phyloP scores from a whole-genome alignment of 257 asterid genomes.

The Osmanthus fragrans region DNA sequence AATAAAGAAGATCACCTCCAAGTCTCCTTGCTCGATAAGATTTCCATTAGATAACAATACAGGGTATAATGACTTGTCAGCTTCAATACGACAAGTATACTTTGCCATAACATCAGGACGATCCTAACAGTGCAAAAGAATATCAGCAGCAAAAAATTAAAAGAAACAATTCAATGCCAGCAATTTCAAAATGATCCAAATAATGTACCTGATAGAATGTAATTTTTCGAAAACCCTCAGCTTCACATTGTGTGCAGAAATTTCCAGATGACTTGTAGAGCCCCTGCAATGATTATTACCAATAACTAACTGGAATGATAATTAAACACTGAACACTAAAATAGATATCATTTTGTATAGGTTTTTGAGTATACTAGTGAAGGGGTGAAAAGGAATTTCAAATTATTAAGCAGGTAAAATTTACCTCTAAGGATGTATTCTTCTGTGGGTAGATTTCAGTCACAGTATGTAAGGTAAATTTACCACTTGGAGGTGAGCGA shows the following conservation, averaged over 20 bases:
- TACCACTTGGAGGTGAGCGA: slow-evolving; percentile 70
- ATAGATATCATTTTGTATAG: background rate
- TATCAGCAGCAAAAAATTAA: slow-evolving; percentile 18
- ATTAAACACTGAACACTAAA: background rate
- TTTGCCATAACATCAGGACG: slow-evolving; percentile 97
- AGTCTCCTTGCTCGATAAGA: slow-evolving; percentile 79
- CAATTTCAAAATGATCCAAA: slow-evolving; percentile 2
- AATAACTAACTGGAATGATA: slow-evolving; percentile 15
- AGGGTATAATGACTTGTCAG: slow-evolving; percentile 86
- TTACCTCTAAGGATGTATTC: slow-evolving; percentile 90
- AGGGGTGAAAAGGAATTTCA: background rate
- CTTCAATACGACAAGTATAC: slow-evolving; percentile 92
- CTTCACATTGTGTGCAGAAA: slow-evolving; percentile 98
- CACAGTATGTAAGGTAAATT: slow-evolving; percentile 69
- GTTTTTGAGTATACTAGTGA: background rate
- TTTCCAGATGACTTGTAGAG: slow-evolving; percentile 90
- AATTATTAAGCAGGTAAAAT: background rate
- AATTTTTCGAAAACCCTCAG: slow-evolving; percentile 93
- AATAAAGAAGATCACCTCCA: slow-evolving; percentile 53
- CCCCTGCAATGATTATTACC: slow-evolving; percentile 56
- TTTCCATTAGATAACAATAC: slow-evolving; percentile 88
- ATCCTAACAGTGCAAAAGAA: slow-evolving; percentile 50
- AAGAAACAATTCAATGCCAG: background rate
- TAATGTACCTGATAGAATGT: slow-evolving; percentile 79
- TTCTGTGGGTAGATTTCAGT: slow-evolving; percentile 85